Conservation (phyloP, 2,329 filamentous ascomycete genomes). For the Sporothrix brasiliensis region DNA sequence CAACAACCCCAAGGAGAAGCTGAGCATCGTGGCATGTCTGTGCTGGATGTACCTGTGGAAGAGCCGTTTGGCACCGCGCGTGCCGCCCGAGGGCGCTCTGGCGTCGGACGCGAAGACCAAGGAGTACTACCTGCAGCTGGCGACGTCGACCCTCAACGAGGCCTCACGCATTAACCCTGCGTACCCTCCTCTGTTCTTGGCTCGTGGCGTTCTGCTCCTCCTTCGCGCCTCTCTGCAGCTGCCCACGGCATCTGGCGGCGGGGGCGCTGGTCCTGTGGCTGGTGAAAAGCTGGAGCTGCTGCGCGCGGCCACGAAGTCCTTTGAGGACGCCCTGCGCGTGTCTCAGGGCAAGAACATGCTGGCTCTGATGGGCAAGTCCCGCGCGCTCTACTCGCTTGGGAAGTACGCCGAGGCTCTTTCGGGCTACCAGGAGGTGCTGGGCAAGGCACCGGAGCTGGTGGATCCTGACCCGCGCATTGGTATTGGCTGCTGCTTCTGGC, state of each 20-base stretch:
- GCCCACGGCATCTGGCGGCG: constrained; percentile 67
- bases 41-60: constrained; percentile 93
- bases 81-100: constrained; percentile 63
- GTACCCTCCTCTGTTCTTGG: constrained; percentile 87
- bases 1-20: constrained; percentile 76
- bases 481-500: constrained; percentile 96
- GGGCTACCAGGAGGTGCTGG: constrained; percentile 82
- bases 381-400: constrained; percentile 81
- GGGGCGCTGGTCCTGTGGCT: constrained; percentile 58
- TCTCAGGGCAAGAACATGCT: constrained; percentile 89
- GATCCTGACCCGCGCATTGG: constrained; percentile 96
- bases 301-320: constrained; percentile 84
- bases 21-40: constrained; percentile 79
- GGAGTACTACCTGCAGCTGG: constrained; percentile 85
- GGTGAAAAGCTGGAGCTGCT: constrained; percentile 77
- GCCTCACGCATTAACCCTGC: constrained; percentile 92
- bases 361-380: constrained; percentile 85
- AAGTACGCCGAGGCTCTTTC: constrained; percentile 83
- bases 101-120: constrained; percentile 82
- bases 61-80: constrained; percentile 74
- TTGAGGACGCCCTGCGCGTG: constrained; percentile 87
- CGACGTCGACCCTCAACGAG: constrained; percentile 91
- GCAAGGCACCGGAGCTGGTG: constrained; percentile 81
- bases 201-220: constrained; percentile 84
- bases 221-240: constrained; percentile 82